Base-by-base conservation (phyloP, 371 early-diverging fungal genomes). In the Mortierella sp. region DNA sequence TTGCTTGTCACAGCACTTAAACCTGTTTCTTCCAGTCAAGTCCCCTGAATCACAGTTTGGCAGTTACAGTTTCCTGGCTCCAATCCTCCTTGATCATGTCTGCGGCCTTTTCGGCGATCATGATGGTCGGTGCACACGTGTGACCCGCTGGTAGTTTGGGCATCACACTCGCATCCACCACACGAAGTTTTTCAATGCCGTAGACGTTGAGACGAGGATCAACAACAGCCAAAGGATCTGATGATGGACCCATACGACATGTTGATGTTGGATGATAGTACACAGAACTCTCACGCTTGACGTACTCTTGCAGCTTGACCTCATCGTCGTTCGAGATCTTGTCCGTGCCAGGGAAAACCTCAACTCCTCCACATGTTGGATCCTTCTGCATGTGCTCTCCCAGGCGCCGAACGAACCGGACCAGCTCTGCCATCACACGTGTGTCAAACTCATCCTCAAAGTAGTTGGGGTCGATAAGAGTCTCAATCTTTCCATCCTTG, bases 11-110 rank as follows among this genome's bases (percentile, higher is more conserved):
- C n/a, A n/a, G n/a, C n/a, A n/a, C n/a, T n/a, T n/a, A n/a, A n/a
- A n/a, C n/a, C n/a, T n/a, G n/a, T n/a, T n/a, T n/a, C n/a, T n/a
- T n/a, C n/a, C n/a, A n/a, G n/a, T n/a, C n/a, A n/a, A n/a, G n/a
- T n/a, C n/a, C n/a, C n/a, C n/a, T n/a, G n/a, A n/a, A n/a, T n/a
- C n/a, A n/a, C n/a, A n/a, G n/a, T n/a, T n/a, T n/a, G n/a, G n/a
- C n/a, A n/a, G n/a, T n/a, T n/a, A n/a, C n/a, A n/a, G n/a, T n/a
- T 34, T 9, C 28, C 13, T 10, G 3, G 19, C 12, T 21, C 76
- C 76, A 76, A 34, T 76, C 76, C 43, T 68, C 76, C 25, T 68
- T 68, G 54, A 76, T 76, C 64, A 68, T 64, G 25, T 80, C 73
- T 7, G 73, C 53, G 2, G 64, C 77, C 60, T 72, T 71, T 34